Conservation (phyloP, 805 yeast genomes). For the Naumovozyma castellii region DNA sequence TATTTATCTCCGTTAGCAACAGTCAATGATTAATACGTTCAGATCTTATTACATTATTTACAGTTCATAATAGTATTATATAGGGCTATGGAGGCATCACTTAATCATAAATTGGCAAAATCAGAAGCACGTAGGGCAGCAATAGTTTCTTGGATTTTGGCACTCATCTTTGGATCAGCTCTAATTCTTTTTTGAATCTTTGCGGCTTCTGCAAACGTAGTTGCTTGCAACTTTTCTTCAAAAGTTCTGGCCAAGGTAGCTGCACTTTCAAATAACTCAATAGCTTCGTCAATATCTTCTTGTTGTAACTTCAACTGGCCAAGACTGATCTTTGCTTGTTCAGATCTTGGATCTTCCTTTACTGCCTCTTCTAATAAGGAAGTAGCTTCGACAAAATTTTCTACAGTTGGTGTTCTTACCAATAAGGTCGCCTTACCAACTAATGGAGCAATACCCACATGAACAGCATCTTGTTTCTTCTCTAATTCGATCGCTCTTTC, state of each 20-base stretch:
- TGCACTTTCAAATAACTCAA: slow-evolving; percentile 68
- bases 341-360: slow-evolving; percentile 75
- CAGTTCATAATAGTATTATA: background rate
- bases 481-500: slow-evolving; percentile 80
- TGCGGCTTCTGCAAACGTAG: slow-evolving; percentile 83
- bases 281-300: slow-evolving; percentile 72
- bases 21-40: too few relatives aligned
- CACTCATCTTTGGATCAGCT: slow-evolving; percentile 52
- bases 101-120: background rate
- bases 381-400: slow-evolving; percentile 45
- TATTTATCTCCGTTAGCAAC: too few relatives aligned
- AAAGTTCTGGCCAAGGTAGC: slow-evolving; percentile 69
- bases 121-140: slow-evolving; percentile 20
- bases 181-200: slow-evolving; percentile 74
- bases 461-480: slow-evolving; percentile 47
- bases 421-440: slow-evolving; percentile 74
- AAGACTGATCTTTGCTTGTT: slow-evolving; percentile 73
- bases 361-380: slow-evolving; percentile 62
- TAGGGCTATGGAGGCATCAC: too few relatives aligned
- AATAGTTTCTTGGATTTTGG: slow-evolving; percentile 52
- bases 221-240: slow-evolving; percentile 81
- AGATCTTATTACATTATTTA: too few relatives aligned
- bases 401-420: slow-evolving; percentile 39
- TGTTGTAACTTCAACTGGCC: slow-evolving; percentile 83
- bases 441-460: slow-evolving; percentile 79